These are phyloP conservation scores for Cordyceps cicadae DNA, from an alignment of 2,329 filamentous ascomycete species.

Conservation along the genomic window DNA sequence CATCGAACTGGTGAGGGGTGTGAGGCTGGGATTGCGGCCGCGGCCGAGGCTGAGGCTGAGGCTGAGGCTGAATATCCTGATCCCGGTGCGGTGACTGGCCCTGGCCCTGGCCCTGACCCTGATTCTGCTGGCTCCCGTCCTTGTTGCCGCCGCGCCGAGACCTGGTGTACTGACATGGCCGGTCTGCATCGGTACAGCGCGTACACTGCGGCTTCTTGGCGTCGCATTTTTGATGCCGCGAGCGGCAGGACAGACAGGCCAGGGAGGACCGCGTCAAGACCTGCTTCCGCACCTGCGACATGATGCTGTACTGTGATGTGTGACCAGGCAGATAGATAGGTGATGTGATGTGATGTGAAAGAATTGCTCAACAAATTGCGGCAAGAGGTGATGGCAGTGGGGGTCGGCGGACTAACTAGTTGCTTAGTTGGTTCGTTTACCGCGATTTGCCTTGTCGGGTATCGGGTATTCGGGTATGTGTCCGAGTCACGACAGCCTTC, in stretches of 20 bases:
- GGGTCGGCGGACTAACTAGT: constrained; percentile 1
- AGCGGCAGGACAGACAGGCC: constrained; percentile 44
- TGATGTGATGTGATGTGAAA: not conserved
- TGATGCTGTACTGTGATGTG: not conserved
- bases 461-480: constrained; percentile 14
- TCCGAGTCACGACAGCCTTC: not conserved
- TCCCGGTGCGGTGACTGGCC: not conserved
- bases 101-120: not conserved
- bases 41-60: too few relatives aligned
- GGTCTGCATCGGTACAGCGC: constrained; percentile 34
- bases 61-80: not conserved
- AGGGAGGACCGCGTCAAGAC: constrained; percentile 23
- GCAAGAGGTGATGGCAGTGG: not conserved
- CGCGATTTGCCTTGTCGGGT: constrained; percentile 1
- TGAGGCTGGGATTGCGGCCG: too few relatives aligned
- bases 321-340: too few relatives aligned
- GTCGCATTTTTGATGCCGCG: constrained; percentile 45
- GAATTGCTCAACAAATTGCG: not conserved
- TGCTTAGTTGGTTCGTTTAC: too few relatives aligned
- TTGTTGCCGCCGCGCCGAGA: constrained; percentile 36
- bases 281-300: constrained; percentile 8
- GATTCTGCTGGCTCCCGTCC: not conserved
- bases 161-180: constrained; percentile 41
- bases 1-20: not conserved
- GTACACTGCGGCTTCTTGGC: constrained; percentile 38